Evolutionary conservation across 345 rosid genomes (phyloP).

Genomic region (thale cress (Arabidopsis thaliana)): DNA sequence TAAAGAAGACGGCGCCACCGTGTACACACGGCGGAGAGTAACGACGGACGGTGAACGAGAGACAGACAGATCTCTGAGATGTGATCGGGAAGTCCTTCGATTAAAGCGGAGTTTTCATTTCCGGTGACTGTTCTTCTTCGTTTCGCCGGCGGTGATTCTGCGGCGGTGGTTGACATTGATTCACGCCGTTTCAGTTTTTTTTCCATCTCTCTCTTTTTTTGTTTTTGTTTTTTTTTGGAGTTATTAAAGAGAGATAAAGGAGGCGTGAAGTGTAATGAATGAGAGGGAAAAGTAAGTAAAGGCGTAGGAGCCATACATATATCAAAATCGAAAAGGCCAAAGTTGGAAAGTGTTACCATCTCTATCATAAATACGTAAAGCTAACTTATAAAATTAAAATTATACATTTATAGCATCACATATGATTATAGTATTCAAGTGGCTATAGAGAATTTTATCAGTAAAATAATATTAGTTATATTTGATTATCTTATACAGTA

Average conservation of each 20-base stretch:
- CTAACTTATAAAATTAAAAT: neutral
- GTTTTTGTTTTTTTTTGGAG: neutral
- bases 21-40: constrained; percentile 58
- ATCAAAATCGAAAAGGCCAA: constrained; percentile 43
- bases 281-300: constrained; percentile 28
- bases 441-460: neutral
- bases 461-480: too few species aligned
- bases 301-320: constrained; percentile 28
- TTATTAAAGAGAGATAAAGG: constrained; percentile 26
- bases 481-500: too few species aligned
- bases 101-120: constrained; percentile 3
- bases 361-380: constrained; percentile 41
- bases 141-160: constrained; percentile 26
- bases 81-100: constrained; percentile 62
- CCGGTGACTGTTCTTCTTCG: constrained; percentile 7
- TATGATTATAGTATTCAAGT: neutral
- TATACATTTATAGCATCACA: constrained; percentile 17
- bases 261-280: constrained; percentile 34
- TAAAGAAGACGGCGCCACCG: constrained; percentile 63
- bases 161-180: constrained; percentile 35
- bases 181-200: constrained; percentile 12
- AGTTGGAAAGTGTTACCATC: constrained; percentile 46
- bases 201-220: neutral
- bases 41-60: constrained; percentile 41
- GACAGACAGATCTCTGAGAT: constrained; percentile 52